phyloP scores from a whole-genome alignment of 1,284 basidiomycete genomes.

The Cryptococcus depauperatus region DNA sequence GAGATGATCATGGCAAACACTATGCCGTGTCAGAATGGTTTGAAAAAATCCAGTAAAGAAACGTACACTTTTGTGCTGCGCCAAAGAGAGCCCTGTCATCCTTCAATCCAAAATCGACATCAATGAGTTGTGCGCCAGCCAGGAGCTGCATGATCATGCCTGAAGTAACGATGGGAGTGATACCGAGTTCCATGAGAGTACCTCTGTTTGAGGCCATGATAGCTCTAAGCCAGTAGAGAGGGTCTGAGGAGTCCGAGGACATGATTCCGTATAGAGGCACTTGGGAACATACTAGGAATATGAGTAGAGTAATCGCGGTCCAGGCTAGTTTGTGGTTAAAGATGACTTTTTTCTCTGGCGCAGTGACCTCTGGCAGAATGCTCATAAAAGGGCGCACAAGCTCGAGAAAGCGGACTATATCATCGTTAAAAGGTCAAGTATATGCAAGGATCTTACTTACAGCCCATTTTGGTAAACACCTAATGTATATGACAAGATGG shows the following conservation, averaged over 20 bases:
- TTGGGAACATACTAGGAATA: conserved; percentile 96
- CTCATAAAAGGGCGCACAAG: conserved; percentile 92
- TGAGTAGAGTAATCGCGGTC: conserved; percentile 93
- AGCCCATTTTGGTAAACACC: conserved; percentile 37
- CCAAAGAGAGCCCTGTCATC: conserved; percentile 94
- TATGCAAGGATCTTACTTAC: conserved; percentile 8
- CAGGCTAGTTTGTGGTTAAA: conserved; percentile 96
- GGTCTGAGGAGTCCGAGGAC: conserved; percentile 95
- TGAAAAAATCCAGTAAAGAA: not conserved
- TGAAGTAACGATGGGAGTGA: conserved; percentile 91
- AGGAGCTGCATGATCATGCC: conserved; percentile 99
- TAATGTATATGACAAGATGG: conserved; percentile 6
- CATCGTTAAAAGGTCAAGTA: not conserved
- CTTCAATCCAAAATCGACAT: conserved; percentile 94
- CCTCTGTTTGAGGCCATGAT: conserved; percentile 97
- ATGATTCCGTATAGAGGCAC: conserved; percentile 96
- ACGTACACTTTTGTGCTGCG: conserved; percentile 91
- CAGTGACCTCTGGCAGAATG: conserved; percentile 87
- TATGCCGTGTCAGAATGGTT: conserved; percentile 38
- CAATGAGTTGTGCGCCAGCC: conserved; percentile 93
- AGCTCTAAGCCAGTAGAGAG: conserved; percentile 98
- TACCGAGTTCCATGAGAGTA: conserved; percentile 98
- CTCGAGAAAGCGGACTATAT: conserved; percentile 87
- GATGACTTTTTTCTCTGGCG: conserved; percentile 89
- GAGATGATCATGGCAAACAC: conserved; percentile 96